Percentiles rank a stretch among this genome's conserved stretches.
Conservation (phyloP, 2,329 filamentous ascomycete genomes). For the Claviceps capensis region DNA sequence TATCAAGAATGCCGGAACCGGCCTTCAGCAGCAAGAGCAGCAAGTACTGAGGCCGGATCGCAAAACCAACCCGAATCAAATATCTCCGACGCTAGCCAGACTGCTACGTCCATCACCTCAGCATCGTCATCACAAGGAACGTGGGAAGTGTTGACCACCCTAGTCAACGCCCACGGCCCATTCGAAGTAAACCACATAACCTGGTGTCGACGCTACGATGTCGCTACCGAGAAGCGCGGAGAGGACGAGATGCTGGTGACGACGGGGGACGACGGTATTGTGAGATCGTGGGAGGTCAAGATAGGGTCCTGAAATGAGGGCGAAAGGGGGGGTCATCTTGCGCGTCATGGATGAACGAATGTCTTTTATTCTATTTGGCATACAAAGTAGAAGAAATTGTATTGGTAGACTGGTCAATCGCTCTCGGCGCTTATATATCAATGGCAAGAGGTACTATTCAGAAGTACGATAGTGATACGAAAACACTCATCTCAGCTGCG, state of each 20-base stretch:
- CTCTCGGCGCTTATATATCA: too few relatives aligned
- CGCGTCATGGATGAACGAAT: too few relatives aligned
- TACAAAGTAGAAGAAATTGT: too few relatives aligned
- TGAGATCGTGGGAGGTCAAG: constrained; percentile 65
- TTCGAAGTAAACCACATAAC: constrained; percentile 89
- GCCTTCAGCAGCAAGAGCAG: too few relatives aligned
- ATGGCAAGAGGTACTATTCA: too few relatives aligned
- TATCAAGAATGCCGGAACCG: constrained; percentile 49
- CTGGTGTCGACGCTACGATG: constrained; percentile 73
- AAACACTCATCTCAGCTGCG: too few relatives aligned
- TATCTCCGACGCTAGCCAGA: constrained; percentile 2
- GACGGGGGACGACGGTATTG: constrained; percentile 82
- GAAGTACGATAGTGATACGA: too few relatives aligned
- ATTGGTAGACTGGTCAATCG: too few relatives aligned
- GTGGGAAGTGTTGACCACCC: constrained; percentile 60
- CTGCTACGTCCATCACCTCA: neutral
- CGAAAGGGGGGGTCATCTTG: too few relatives aligned
- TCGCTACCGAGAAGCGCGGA: constrained; percentile 36
- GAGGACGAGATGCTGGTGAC: constrained; percentile 76
- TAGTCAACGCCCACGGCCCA: constrained; percentile 69
- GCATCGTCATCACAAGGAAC: constrained; percentile 24
- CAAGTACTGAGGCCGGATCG: too few relatives aligned
- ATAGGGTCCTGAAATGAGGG: neutral
- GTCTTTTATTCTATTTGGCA: too few relatives aligned
- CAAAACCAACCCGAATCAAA: neutral